phyloP scores from a whole-genome alignment of 2,329 filamentous ascomycete genomes.

The Colletotrichum magnum region DNA sequence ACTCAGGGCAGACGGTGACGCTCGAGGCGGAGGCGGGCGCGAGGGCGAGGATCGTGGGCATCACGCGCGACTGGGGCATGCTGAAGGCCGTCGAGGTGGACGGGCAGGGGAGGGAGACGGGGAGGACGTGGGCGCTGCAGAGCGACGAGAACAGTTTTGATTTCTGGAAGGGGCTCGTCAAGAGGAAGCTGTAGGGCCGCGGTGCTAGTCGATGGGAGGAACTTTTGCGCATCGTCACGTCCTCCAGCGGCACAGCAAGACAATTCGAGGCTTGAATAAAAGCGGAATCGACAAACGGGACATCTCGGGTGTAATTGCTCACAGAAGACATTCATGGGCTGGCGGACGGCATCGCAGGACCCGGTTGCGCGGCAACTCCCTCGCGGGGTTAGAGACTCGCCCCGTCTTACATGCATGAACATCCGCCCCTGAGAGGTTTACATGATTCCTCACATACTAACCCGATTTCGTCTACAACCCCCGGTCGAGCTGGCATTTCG shows the following conservation, averaged over 20 bases:
- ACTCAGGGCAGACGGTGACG: conserved; percentile 79
- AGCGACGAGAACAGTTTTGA: conserved; percentile 99
- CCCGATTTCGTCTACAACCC: too few species aligned
- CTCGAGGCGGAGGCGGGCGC: conserved; percentile 85
- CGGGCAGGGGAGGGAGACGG: conserved; percentile 80
- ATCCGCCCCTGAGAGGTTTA: not conserved
- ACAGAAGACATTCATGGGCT: not conserved
- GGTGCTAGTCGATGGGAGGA: too few species aligned
- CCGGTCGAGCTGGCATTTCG: not conserved
- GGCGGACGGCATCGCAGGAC: not conserved
- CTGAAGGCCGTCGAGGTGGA: conserved; percentile 87
- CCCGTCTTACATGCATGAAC: not conserved
- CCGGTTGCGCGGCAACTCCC: not conserved
- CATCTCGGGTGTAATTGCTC: not conserved
- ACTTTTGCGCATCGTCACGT: too few species aligned
- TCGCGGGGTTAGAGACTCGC: not conserved
- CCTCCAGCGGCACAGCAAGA: too few species aligned
- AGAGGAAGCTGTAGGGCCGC: conserved; percentile 75
- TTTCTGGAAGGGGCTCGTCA: conserved; percentile 91
- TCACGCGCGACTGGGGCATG: conserved; percentile 93
- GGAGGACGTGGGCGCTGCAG: conserved; percentile 86
- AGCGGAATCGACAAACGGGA: too few species aligned
- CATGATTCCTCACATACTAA: too few species aligned
- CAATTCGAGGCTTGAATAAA: too few species aligned
- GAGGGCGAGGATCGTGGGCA: conserved; percentile 84